Evolutionary conservation across 768 basidiomycete species (phyloP), one percentile per base, ranked within the genome.

Genomic region (Tubosaeta sp.): DNA sequence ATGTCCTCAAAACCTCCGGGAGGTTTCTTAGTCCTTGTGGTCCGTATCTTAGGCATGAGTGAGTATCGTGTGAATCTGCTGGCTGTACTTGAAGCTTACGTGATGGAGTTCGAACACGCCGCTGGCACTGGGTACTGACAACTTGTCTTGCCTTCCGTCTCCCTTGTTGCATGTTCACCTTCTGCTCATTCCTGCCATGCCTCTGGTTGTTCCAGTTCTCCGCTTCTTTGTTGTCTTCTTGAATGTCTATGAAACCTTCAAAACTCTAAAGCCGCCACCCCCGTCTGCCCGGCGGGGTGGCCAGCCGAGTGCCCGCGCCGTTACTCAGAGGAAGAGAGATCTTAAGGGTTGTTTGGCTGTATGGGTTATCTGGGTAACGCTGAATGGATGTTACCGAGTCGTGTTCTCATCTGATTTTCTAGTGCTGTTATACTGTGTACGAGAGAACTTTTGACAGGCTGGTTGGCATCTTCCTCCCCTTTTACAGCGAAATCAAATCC

Each of bases 1-100:
- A 97, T 91, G 58, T 97, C 95, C 67, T 98, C 95, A 60, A 80
- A 97, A 12, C 95, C 95, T 70, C 95, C 94, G 51, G 95, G 95
- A 38, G 95, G 93, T 48, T 82, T 80, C 78, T 94, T 97, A 4
- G 95, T 97, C 62, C 95, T 84, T 39, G 84, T 84, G 41, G 95
- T 97, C 63, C 82, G 82, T 68, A 97, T 95, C 73, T 89, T 95
- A 34, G 95, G 95, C 95, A 97, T 95, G 59, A 55, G 54, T 25
- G 26, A 49, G 38, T n/a, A 32, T 37, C 52, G 65, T 65, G 63
- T n/a, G 63, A 63, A 59, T 26, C 42, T 6, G 25, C n/a, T 44
- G 6, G 9, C 17, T 33, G 5, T 12, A 29, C 19, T 31, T 49
- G 9, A 38, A 38, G 31, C 29, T 67, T 68, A 67, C 42, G 38